These are phyloP conservation scores for Aspergillus tubingensis DNA, from an alignment of 2,329 filamentous ascomycete species.

Conservation along the genomic window DNA sequence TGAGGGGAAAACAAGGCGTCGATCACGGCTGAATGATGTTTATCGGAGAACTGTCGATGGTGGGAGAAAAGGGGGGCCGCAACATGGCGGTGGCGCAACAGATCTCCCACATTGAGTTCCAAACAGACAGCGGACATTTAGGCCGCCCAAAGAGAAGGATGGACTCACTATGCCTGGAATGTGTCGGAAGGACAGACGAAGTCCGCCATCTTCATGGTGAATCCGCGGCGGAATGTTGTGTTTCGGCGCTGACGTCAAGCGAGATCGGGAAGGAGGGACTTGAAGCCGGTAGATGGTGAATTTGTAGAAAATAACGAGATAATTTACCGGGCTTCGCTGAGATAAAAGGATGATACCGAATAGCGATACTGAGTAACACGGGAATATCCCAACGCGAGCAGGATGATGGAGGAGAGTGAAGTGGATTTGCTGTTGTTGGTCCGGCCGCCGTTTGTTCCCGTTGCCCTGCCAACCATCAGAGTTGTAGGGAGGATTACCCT, in stretches of 20 bases:
- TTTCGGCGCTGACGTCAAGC: neutral
- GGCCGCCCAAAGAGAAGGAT: neutral
- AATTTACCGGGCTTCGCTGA: neutral
- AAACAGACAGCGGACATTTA: neutral
- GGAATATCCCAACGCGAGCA: neutral
- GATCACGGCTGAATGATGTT: neutral
- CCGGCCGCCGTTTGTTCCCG: neutral
- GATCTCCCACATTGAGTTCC: neutral
- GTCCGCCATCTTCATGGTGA: slow-evolving; percentile 8
- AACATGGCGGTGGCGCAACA: neutral
- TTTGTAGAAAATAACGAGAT: neutral
- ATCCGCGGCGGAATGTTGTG: slow-evolving; percentile 4
- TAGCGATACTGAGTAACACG: neutral
- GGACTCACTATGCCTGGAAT: slow-evolving; percentile 6
- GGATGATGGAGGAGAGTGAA: neutral
- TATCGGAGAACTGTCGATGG: neutral
- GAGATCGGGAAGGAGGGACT: neutral
- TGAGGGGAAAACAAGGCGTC: neutral
- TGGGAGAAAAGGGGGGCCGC: neutral
- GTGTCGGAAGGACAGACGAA: slow-evolving; percentile 8
- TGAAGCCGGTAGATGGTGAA: neutral
- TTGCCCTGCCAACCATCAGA: slow-evolving; percentile 1
- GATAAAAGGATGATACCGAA: neutral
- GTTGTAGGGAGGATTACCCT: no score
- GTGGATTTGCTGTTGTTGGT: slow-evolving; percentile 2